Evolutionary conservation across 495 filamentous ascomycete species (phyloP), one percentile per base, ranked within the genome.

Genomic region (Talaromyces liani): DNA sequence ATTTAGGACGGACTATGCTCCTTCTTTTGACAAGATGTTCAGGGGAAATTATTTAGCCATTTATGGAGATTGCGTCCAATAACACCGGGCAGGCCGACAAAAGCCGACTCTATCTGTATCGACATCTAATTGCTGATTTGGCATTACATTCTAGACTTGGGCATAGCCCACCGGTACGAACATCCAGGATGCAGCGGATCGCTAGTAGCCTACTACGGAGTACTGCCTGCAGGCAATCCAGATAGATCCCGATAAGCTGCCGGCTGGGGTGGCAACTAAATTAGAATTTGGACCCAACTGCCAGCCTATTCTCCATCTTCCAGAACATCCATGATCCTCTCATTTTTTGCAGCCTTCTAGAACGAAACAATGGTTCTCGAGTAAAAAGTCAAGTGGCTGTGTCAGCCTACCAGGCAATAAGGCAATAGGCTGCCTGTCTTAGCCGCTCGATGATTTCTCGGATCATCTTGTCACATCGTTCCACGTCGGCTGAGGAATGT

Each of bases 391-490:
- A 16, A 41, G 53, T 29, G 53, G 53, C 53, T 56, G 24, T 56
- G 53, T 22, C 53, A 31, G 22, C 14, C 53, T 22, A 9, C 9
- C 33, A 36, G 33, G 24, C 18, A 22, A 31, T 31, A 31, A 7
- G 29, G 27, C 27, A 27, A 54, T 22, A 9, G 51, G 51, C 51
- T 45, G 36, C 9, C 34, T 29, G 36, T 49, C 4, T 20, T 47
- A 16, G 58, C 34, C 12, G 36, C 20, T 27, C 24, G 22, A 27
- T 18, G 34, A 47, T 45, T 59, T 60, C 20, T 60, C 58, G 60
- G 34, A 51, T 61, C 22, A 34, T 60, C 22, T 60, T 24, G 58
- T 60, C 59, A 61, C 59, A 51, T 61, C 59, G 59, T 61, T 39
- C 60, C 60, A 31, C 58, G 34, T 24, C 18, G 60, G 60, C 18